phyloP scores from a whole-genome alignment of 2,329 filamentous ascomycete genomes.

The Leptographium radiaticola region DNA sequence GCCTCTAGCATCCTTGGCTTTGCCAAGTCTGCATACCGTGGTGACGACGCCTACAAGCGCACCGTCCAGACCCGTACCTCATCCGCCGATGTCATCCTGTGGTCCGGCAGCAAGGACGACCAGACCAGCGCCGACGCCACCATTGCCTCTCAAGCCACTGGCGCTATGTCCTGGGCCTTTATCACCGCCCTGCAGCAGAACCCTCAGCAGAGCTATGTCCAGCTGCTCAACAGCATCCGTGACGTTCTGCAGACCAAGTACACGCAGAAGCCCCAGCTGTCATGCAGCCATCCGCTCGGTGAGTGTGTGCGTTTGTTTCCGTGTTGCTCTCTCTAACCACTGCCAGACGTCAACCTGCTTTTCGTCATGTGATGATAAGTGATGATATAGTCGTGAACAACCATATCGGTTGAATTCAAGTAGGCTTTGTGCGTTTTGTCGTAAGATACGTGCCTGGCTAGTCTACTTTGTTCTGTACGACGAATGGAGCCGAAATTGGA shows the following conservation, averaged over 20 bases:
- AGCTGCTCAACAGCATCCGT: conserved; percentile 88
- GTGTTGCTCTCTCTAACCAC: conserved; percentile 7
- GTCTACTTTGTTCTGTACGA: too few species aligned
- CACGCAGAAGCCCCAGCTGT: conserved; percentile 88
- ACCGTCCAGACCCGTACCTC: conserved; percentile 84
- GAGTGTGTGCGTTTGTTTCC: conserved; percentile 23
- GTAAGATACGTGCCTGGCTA: too few species aligned
- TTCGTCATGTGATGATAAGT: conserved; percentile 45
- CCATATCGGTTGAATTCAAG: too few species aligned
- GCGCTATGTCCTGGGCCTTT: conserved; percentile 97
- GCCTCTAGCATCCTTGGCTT: conserved; percentile 68
- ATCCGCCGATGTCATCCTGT: conserved; percentile 93
- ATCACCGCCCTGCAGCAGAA: conserved; percentile 85
- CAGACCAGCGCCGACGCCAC: conserved; percentile 92
- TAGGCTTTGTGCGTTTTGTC: too few species aligned
- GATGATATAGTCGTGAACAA: too few species aligned
- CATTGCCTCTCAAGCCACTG: conserved; percentile 79
- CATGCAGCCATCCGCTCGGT: conserved; percentile 92
- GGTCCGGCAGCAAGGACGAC: conserved; percentile 90
- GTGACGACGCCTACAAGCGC: conserved; percentile 60
- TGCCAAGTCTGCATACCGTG: conserved; percentile 74
- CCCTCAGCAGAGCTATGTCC: conserved; percentile 89
- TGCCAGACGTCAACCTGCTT: conserved; percentile 47
- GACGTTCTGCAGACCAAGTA: conserved; percentile 82
- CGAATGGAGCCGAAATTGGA: too few species aligned